A percentile compares a stretch with the other conserved stretches of the same genome.
Conservation (phyloP, 192 early-diverging fungal species). For the Chytriomyces sp. region DNA sequence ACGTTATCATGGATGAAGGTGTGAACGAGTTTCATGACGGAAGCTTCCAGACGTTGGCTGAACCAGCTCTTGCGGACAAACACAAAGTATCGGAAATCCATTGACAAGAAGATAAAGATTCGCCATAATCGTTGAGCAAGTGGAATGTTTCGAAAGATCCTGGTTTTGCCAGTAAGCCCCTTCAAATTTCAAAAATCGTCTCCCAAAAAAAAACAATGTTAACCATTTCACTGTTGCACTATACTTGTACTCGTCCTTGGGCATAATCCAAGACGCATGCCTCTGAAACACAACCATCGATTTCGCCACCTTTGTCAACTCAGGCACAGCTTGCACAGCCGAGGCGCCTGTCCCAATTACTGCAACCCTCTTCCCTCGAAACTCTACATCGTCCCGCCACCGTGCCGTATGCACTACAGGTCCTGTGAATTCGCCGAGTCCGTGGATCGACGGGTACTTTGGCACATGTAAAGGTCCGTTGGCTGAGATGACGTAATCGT, state of each 20-base stretch:
- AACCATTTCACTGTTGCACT: constrained; percentile 19
- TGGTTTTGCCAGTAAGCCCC: neutral
- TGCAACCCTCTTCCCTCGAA: constrained; percentile 31
- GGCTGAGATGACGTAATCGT: constrained; percentile 27
- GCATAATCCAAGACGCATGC: constrained; percentile 24
- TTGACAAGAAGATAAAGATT: neutral
- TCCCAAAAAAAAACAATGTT: too few relatives aligned
- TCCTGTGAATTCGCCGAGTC: constrained; percentile 17
- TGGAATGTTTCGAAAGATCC: constrained; percentile 37
- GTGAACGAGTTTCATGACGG: neutral
- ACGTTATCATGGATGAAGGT: neutral
- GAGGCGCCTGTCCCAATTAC: constrained; percentile 33
- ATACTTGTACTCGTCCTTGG: constrained; percentile 19
- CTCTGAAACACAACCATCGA: constrained; percentile 28
- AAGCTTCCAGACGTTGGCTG: neutral
- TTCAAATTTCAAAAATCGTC: too few relatives aligned
- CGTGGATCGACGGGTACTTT: constrained; percentile 21
- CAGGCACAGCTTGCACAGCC: constrained; percentile 31
- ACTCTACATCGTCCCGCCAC: neutral
- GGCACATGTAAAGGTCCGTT: constrained; percentile 29
- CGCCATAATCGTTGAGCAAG: constrained; percentile 17
- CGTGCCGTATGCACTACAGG: constrained; percentile 35
- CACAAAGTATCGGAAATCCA: neutral
- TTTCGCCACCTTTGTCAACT: neutral
- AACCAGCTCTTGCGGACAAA: neutral